Percentiles rank a stretch among this genome's conserved stretches.
Evolutionary conservation across 768 basidiomycete species (phyloP).

Genomic region (Boletus subcaerulescens): DNA sequence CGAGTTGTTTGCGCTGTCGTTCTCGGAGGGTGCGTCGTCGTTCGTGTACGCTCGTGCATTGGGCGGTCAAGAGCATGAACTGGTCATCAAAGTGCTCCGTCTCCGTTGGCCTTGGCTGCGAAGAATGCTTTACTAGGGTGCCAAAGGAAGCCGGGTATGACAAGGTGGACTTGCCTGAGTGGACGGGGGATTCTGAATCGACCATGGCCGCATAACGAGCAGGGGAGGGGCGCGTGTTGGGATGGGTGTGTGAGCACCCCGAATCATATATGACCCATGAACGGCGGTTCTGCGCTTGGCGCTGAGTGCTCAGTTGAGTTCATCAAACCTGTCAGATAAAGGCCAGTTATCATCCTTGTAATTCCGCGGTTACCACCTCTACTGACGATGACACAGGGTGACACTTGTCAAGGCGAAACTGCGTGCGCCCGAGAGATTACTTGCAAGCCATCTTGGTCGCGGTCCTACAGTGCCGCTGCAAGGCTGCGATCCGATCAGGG

Average conservation of each 20-base stretch:
- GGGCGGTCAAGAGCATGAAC: slow-evolving; percentile 11
- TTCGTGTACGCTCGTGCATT: slow-evolving; percentile 19
- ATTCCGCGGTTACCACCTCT: not conserved
- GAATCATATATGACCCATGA: not conserved
- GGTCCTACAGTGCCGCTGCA: too few relatives aligned
- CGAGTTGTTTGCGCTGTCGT: not conserved
- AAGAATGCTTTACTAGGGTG: not conserved
- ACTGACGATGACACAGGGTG: not conserved
- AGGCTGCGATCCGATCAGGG: too few relatives aligned
- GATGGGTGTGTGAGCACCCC: not conserved
- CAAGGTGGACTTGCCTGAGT: slow-evolving; percentile 5
- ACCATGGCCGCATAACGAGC: slow-evolving; percentile 3
- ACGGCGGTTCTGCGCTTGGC: not conserved
- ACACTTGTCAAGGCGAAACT: not conserved
- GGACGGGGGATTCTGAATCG: not conserved
- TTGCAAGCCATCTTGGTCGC: too few relatives aligned
- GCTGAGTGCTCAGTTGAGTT: not conserved
- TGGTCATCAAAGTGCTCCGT: slow-evolving; percentile 7
- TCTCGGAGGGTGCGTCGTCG: slow-evolving; percentile 15
- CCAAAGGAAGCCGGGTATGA: not conserved
- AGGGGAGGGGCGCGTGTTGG: not conserved
- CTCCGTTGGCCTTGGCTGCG: not conserved
- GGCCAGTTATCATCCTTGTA: not conserved
- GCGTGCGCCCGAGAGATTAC: not conserved
- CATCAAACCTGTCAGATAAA: not conserved